Evolutionary conservation across 768 basidiomycete genomes (phyloP), one percentile per base, ranked within the genome.

Genomic region (Mycena alexandri): DNA sequence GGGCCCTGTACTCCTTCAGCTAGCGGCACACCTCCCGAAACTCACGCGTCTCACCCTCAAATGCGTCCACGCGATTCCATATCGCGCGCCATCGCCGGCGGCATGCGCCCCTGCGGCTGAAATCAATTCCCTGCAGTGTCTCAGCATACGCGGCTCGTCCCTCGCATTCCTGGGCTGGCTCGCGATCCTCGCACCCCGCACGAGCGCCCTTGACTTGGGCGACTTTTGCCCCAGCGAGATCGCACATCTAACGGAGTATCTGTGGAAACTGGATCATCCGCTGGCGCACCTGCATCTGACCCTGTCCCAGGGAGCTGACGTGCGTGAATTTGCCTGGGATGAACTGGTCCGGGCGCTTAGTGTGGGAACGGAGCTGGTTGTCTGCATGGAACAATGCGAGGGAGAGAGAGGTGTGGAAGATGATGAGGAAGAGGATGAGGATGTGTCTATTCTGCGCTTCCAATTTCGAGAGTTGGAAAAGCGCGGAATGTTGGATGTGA

Each of bases 141-240:
- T 70, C 9, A 48, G 44, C 17, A 46, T 70, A 12, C 69, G 61
- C 22, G 60, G 65, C 34, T 70, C 69, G 13, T 70, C 69, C 22
- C 29, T 66, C 38, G 64, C 61, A n/a, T 69, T 69, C 47, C 63
- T 69, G 22, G 54, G 57, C 5, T 69, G 68, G 68, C 22, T 69
- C 11, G 67, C 29, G 9, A 8, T 50, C n/a, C 62, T 69, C 51
- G 62, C 47, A 16, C 58, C 57, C 17, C 19, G 36, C 38, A 33
- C 44, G 9, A 5, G 2, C n/a, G 10, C 24, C 14, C 51, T 68
- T 10, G 62, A 60, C 3, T 38, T 68, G 0, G 61, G 24, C 56
- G 67, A 63, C 34, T 29, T 68, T 6, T 43, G n/a, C 34, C 61
- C 61, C 48, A 54, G 50, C 24, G 67, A 68, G 50, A 2, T 68